Evolutionary conservation across 2,329 filamentous ascomycete genomes (phyloP).

Genomic region (Pestalotiopsis sp.): DNA sequence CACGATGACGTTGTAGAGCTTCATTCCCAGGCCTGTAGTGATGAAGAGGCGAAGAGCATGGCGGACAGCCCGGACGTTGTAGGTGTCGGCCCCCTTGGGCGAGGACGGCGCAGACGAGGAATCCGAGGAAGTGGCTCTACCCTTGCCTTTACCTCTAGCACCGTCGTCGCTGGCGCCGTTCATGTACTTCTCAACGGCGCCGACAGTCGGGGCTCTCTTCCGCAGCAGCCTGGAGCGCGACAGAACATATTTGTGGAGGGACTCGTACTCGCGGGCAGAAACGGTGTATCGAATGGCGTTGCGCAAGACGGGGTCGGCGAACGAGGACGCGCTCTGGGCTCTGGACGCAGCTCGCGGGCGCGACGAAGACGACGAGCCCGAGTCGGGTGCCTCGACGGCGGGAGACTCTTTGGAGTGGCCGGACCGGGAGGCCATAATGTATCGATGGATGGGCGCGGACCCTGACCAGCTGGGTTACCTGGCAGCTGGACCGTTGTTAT

Average conservation of each 20-base stretch:
- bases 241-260: constrained; percentile 80
- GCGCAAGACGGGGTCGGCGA: constrained; percentile 72
- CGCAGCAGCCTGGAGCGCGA: constrained; percentile 66
- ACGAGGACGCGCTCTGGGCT: constrained; percentile 16
- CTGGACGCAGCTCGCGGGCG: constrained; percentile 5
- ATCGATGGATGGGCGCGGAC: not conserved
- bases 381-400: not conserved
- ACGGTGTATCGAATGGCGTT: constrained; percentile 88
- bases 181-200: constrained; percentile 57
- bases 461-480: no score
- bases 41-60: constrained; percentile 73
- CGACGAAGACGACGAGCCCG: not conserved
- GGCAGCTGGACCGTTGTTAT: no score
- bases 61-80: constrained; percentile 70
- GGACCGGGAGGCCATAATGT: not conserved
- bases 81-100: constrained; percentile 55
- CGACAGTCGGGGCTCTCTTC: constrained; percentile 56
- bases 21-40: constrained; percentile 63
- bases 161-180: constrained; percentile 34
- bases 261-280: constrained; percentile 80
- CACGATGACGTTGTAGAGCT: constrained; percentile 58
- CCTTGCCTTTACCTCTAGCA: constrained; percentile 32
- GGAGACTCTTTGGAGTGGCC: constrained; percentile 1
- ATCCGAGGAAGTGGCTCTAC: constrained; percentile 11
- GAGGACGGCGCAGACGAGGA: constrained; percentile 11